Percentiles rank a stretch among this genome's conserved stretches.
phyloP scores from a whole-genome alignment of 345 rosid genomes.

The Mallotus nudiflorus region DNA sequence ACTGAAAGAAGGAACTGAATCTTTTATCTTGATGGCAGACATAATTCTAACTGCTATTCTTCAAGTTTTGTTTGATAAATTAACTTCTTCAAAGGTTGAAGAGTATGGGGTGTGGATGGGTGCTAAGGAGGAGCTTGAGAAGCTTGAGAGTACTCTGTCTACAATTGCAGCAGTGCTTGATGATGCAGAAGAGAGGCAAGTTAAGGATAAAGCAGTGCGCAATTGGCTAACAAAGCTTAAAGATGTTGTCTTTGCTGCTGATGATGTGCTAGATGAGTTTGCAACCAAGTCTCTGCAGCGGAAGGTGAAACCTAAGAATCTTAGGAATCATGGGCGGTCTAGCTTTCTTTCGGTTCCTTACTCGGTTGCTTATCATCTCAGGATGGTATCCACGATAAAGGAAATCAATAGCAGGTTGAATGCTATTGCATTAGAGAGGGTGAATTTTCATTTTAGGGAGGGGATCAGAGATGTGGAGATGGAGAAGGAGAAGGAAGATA shows the following conservation, averaged over 20 bases:
- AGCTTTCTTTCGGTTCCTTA: background rate
- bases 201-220: constrained; percentile 3
- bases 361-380: background rate
- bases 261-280: constrained; percentile 5
- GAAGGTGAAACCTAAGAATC: background rate
- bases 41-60: background rate
- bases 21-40: background rate
- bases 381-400: background rate
- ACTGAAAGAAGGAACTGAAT: too few species aligned
- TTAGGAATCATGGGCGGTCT: background rate
- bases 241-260: constrained; percentile 13
- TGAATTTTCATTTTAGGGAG: constrained; percentile 6
- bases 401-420: constrained; percentile 1
- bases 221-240: constrained; percentile 18
- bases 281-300: background rate
- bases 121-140: constrained; percentile 9
- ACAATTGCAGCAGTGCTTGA: constrained; percentile 18
- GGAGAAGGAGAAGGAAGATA: background rate
- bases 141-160: constrained; percentile 3
- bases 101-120: background rate
- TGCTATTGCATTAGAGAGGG: constrained; percentile 2
- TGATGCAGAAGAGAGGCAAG: constrained; percentile 23
- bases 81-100: constrained; percentile 8
- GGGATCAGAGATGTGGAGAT: background rate
- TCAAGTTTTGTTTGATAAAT: constrained; percentile 15